These are phyloP conservation scores for Benincasa hispida DNA, from an alignment of 306 rosid species.

Conservation along the genomic window DNA sequence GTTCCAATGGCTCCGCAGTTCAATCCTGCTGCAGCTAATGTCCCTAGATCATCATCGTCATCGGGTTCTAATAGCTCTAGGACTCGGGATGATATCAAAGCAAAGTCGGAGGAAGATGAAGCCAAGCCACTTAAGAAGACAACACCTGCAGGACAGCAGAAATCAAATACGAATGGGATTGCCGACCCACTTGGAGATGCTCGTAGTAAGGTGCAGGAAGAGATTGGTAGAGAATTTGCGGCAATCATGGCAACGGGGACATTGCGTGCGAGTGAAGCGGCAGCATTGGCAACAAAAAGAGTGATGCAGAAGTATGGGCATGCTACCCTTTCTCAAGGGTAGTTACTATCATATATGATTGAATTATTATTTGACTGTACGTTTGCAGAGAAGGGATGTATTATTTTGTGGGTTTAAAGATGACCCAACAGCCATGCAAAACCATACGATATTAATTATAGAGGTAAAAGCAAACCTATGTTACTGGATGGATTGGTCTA, in stretches of 20 bases:
- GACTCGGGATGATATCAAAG: background rate
- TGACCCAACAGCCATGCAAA: background rate
- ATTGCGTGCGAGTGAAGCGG: constrained; percentile 91
- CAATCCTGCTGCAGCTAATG: constrained; percentile 23
- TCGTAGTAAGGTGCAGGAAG: constrained; percentile 79
- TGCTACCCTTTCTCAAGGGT: constrained; percentile 38
- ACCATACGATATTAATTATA: background rate
- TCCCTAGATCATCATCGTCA: constrained; percentile 9
- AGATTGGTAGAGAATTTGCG: constrained; percentile 61
- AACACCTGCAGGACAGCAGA: constrained; percentile 7
- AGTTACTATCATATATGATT: background rate
- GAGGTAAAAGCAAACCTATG: background rate
- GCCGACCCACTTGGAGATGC: constrained; percentile 67
- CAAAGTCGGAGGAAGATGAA: constrained; percentile 1
- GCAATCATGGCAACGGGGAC: constrained; percentile 84
- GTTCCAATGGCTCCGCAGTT: constrained; percentile 83
- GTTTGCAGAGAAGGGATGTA: background rate
- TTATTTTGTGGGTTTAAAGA: background rate
- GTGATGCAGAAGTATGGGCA: constrained; percentile 82
- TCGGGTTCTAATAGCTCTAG: constrained; percentile 1
- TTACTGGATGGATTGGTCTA: too few species aligned
- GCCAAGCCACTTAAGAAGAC: constrained; percentile 12
- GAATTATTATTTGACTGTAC: too few species aligned
- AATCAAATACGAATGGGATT: constrained; percentile 16
- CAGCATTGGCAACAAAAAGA: constrained; percentile 76